Percentiles rank a stretch among this genome's conserved stretches.
These are phyloP conservation scores for Coelastrella sp. DNA, from an alignment of 139 green algal species.

Conservation along the genomic window DNA sequence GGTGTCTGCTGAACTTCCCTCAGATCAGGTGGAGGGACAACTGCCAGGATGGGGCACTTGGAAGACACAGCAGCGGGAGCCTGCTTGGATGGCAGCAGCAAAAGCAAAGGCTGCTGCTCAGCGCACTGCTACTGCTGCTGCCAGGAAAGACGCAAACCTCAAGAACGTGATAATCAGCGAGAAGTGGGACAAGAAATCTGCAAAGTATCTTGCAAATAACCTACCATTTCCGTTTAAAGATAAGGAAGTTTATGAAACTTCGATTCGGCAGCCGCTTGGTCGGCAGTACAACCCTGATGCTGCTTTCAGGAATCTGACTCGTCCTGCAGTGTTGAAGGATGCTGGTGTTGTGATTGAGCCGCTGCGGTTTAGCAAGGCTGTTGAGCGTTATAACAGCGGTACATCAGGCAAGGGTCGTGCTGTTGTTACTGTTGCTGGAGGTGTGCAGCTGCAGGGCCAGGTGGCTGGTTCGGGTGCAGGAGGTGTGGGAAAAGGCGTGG, in stretches of 20 bases:
- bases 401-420: conserved; percentile 30
- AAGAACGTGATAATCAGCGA: conserved; percentile 91
- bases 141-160: conserved; percentile 82
- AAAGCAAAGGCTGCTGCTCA: conserved; percentile 70
- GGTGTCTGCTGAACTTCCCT: conserved; percentile 86
- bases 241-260: conserved; percentile 63
- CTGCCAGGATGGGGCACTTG: conserved; percentile 95
- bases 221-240: conserved; percentile 82
- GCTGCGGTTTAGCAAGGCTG: conserved; percentile 51
- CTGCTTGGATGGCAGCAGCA: conserved; percentile 76
- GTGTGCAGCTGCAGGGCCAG: conserved; percentile 51
- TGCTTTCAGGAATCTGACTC: conserved; percentile 83
- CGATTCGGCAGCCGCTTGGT: conserved; percentile 87
- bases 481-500: conserved; percentile 9
- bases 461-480: conserved; percentile 31
- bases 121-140: conserved; percentile 64
- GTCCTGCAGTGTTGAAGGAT: conserved; percentile 78
- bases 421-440: conserved; percentile 59
- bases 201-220: conserved; percentile 72
- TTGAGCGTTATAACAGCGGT: conserved; percentile 39
- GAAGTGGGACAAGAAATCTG: conserved; percentile 89
- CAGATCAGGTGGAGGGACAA: conserved; percentile 67
- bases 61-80: conserved; percentile 80
- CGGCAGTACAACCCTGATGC: conserved; percentile 92
- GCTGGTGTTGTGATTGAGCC: conserved; percentile 85